Conservation (phyloP, 345 rosid species). For the Dimocarpus longan region DNA sequence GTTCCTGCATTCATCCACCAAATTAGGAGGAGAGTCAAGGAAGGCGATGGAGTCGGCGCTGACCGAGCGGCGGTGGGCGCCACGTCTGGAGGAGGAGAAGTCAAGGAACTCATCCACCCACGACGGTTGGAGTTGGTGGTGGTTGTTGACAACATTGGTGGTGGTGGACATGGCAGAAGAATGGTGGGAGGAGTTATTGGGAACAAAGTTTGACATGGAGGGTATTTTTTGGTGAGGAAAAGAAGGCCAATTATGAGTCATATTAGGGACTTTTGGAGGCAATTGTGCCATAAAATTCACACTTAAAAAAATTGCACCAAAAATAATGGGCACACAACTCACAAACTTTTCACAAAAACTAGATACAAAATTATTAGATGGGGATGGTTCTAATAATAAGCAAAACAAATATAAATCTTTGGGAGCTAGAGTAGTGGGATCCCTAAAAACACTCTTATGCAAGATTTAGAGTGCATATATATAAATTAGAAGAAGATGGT, state of each 20-base stretch:
- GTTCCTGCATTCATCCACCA: conserved; percentile 34
- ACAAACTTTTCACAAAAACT: too few species aligned
- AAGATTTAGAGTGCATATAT: not conserved
- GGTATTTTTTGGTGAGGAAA: conserved; percentile 52
- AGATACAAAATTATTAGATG: not conserved
- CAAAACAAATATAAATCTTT: not conserved
- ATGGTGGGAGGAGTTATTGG: conserved; percentile 16
- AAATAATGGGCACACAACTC: not conserved
- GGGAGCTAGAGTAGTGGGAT: not conserved
- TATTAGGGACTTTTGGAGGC: conserved; percentile 62
- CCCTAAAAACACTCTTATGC: conserved; percentile 18
- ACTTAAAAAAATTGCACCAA: not conserved
- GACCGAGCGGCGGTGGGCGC: conserved; percentile 75
- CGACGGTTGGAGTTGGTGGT: conserved; percentile 39
- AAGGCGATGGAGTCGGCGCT: conserved; percentile 76
- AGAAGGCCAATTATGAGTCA: conserved; percentile 56
- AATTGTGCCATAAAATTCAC: conserved; percentile 51
- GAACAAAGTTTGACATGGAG: conserved; percentile 21
- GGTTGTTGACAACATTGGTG: conserved; percentile 7
- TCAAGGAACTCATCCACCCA: conserved; percentile 91
- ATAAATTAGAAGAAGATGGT: not conserved
- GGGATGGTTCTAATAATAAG: not conserved
- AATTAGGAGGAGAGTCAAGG: conserved; percentile 48
- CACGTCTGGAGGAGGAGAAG: conserved; percentile 71
- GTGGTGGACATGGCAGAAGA: conserved; percentile 17